Conservation (phyloP, 129 eudicot species). For the Ambrosia artemisiifolia region DNA sequence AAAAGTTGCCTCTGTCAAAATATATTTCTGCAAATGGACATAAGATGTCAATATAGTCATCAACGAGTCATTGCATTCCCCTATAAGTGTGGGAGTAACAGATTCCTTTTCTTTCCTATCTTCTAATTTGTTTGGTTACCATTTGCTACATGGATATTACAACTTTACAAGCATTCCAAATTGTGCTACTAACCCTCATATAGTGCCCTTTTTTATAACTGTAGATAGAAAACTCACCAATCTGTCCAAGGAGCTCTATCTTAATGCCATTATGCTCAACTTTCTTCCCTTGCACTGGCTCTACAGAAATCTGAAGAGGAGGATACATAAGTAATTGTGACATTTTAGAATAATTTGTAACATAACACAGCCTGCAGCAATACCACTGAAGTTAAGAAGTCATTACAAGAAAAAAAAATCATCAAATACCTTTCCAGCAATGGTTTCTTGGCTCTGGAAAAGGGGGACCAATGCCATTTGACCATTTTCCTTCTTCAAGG, state of each 20-base stretch:
- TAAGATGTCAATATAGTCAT: constrained; percentile 1
- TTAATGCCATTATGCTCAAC: constrained; percentile 98
- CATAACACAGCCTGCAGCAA: neutral
- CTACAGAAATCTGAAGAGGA: constrained; percentile 65
- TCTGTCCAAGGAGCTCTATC: constrained; percentile 97
- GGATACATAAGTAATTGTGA: constrained; percentile 7
- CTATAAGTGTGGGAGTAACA: too few relatives aligned
- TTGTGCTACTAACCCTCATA: neutral
- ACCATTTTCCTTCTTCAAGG: constrained; percentile 94
- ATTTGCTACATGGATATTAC: neutral
- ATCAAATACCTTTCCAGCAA: constrained; percentile 67
- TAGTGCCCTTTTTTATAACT: neutral
- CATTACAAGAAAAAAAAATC: neutral
- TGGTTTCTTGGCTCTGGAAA: constrained; percentile 89
- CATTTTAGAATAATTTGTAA: constrained; percentile 7
- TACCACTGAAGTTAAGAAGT: constrained; percentile 5
- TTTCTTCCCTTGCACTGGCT: constrained; percentile 96
- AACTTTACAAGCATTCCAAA: constrained; percentile 5
- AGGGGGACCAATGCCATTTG: constrained; percentile 87
- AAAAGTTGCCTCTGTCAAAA: constrained; percentile 96
- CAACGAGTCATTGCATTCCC: neutral
- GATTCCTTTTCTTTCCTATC: too few relatives aligned
- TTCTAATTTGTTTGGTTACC: too few relatives aligned
- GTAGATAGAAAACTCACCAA: constrained; percentile 52
- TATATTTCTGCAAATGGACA: constrained; percentile 77